Base-by-base conservation (phyloP, 306 rosid genomes). In the Cucurbita moschata region DNA sequence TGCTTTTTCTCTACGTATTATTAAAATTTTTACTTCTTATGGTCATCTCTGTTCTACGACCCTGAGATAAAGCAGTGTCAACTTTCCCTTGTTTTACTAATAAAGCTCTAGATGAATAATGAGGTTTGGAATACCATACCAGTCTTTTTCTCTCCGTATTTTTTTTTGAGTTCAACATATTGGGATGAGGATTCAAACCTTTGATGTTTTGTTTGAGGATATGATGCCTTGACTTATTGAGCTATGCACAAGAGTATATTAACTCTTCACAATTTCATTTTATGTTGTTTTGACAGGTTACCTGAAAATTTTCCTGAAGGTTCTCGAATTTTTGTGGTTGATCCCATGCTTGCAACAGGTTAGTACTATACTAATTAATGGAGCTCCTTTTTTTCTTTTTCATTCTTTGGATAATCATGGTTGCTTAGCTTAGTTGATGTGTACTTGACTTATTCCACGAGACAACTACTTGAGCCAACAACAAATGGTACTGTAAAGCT, bases 311-410 rank as follows among this genome's bases (percentile, higher is more conserved):
- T 94, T 82, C 79, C 91, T 0, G 95, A 88, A 83, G 91, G 87
- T 55, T 87, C 90, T 76, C 88, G 92, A 76, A 84, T 90, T 73
- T 89, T 91, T 80, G 82, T 89, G 68, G 90, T 89, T 19, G 99
- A 94, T 82, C 97, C 99, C 16, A 91, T 94, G 97, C 86, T 94
- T 54, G 99, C 99, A 72, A 94, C 99, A 56, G 97, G 97, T 87
- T 8, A 56, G 26, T 60, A 26, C n/a, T 81, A 66, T 71, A 49
- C 76, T 57, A 13, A 11, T 77, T 72, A 60, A 74, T 77, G 38
- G 56, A 71, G 52, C 52, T 75, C 60, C 77, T 77, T 49, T 58
- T 21, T 21, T 1, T 39, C 51, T 13, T n/a, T 40, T n/a, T 10
- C 73, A 18, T 11, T 26, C 64, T 59, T 30, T 2, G 10, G 1